Evolutionary conservation across 2,329 filamentous ascomycete species (phyloP), one percentile per base, ranked within the genome.

Genomic region (Cladorrhinum sp.): DNA sequence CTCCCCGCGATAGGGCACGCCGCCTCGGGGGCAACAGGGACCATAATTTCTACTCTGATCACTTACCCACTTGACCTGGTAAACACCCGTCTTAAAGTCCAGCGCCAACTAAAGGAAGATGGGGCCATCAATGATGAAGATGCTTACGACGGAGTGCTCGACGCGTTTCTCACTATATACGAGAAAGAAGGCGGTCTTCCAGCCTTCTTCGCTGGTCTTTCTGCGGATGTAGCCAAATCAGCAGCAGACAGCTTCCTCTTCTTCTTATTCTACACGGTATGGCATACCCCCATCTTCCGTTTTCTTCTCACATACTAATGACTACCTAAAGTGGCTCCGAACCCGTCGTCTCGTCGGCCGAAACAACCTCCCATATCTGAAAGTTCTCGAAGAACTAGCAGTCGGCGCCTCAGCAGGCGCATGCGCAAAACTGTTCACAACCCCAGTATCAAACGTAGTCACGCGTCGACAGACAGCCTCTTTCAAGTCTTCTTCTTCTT

Each of bases 41-140:
- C 91, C 0, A 89, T 90, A 16, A 82, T 93, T 62, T 90, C 92
- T 10, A 93, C 93, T 67, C 81, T 92, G 51, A 76, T 86, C 58
- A 86, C 91, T 5, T 96, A 96, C 71, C 93, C 92, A 1, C 82
- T 96, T 60, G 89, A 91, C 68, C 83, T 96, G 49, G 85, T 95
- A 64, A 88, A 92, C 58, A 92, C 92, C 24, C 85, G 92, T 25
- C 81, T 96, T 51, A 92, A 96, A 75, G 89, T 91, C 2, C 91
- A 95, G 76, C 82, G 82, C 45, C 84, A 84, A 66, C 75, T 86
- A 64, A 75, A 75, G 36, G 76, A 74, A 13, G 66, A 71, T 41
- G 66, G 68, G 13, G 57, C 61, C 24, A 66, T 66, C 50, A 53
- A 65, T n/a, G 32, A 55, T 1, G 58, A 67, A 2, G 62, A 70